Base-by-base conservation (phyloP, 352 stramenopile genomes). In the Phytopythium delawarense region DNA sequence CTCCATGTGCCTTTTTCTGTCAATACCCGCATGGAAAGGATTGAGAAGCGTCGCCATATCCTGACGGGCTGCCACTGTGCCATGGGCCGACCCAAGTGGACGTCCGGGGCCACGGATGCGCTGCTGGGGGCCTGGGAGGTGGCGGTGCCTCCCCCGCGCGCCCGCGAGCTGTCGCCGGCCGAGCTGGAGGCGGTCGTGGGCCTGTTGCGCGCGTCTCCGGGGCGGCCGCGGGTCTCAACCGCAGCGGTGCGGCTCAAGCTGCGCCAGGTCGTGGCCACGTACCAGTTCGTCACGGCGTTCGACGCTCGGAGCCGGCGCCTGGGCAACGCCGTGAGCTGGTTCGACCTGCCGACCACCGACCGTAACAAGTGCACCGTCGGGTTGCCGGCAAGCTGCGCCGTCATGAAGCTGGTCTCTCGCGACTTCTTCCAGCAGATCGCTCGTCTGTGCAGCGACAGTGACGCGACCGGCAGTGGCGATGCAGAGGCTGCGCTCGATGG, bases 81-180 rank as follows among this genome's bases (percentile, higher is more conserved):
- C 28, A 32, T 32, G 28, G 28, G 28, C 28, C 28, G 28, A 7
- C 5, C 28, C 28, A 32, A 32, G 28, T 32, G 48, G 48, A 25
- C 23, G 13, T 23, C n/a, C 4, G 0, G 0, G 13, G 69, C 76
- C 44, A 60, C 76, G 53, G 48, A 66, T n/a, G 53, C 63, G 40
- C 62, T 80, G 37, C 59, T 77, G 3, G 59, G 68, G 12, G 72
- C 67, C 4, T 80, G 72, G 72, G 62, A 66, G 21, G 59, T 69
- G 37, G 69, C 69, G 18, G 64, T 77, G 49, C 61, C n/a, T 16
- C 16, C 50, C 18, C 62, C 73, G 53, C 72, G 69, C n/a, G 69
- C 69, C 18, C 57, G 76, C 57, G 61, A 74, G 0, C 16, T 70
- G 50, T 53, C 72, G 23, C 54, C 64, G 9, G 45, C 39, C 1